Evolutionary conservation across 768 basidiomycete genomes (phyloP).

Genomic region (Mycena albidolilacea): DNA sequence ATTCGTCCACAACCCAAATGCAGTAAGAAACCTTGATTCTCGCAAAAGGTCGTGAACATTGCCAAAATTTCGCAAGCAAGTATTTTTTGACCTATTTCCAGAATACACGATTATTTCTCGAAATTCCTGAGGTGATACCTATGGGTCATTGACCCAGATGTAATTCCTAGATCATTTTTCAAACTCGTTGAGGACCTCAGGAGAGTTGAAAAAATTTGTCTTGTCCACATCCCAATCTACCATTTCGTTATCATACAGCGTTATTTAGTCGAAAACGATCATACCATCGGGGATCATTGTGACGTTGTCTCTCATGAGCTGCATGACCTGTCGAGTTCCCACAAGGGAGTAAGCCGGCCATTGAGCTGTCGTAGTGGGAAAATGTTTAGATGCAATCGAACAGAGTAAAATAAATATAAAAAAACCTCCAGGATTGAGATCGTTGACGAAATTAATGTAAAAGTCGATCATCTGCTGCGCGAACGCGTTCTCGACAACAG

Average conservation of each 20-base stretch:
- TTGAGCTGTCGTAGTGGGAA: slow-evolving; percentile 45
- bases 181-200: slow-evolving; percentile 59
- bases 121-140: neutral
- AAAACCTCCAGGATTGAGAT: slow-evolving; percentile 68
- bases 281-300: slow-evolving; percentile 69
- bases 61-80: no score
- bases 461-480: slow-evolving; percentile 65
- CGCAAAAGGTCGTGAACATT: no score
- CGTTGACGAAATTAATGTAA: slow-evolving; percentile 70
- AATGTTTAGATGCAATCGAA: neutral
- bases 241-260: neutral
- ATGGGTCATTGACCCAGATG: no score
- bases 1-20: no score
- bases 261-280: slow-evolving; percentile 23
- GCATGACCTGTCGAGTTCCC: slow-evolving; percentile 56
- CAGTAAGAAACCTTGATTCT: no score
- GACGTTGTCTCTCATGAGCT: slow-evolving; percentile 66
- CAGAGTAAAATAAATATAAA: neutral
- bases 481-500: slow-evolving; percentile 58
- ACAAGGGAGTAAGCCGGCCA: slow-evolving; percentile 62
- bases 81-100: no score
- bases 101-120: neutral
- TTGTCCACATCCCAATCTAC: slow-evolving; percentile 59
- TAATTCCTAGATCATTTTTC: slow-evolving; percentile 53
- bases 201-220: slow-evolving; percentile 59